Evolutionary conservation across 352 stramenopile species (phyloP), one percentile per base, ranked within the genome.

Genomic region (Pythium grandisporangium): DNA sequence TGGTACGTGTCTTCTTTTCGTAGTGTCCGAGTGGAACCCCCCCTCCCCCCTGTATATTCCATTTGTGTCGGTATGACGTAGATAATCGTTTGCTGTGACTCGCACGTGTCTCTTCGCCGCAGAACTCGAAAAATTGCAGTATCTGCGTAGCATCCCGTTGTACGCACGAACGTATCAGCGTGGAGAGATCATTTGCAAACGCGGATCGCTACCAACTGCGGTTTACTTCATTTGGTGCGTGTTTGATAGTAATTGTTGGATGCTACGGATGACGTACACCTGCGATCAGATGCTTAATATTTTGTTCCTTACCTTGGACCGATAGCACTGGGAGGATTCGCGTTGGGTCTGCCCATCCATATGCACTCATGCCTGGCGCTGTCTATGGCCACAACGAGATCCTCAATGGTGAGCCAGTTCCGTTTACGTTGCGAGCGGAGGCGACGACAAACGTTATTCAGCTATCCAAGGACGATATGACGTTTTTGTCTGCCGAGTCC

Each of bases 151-250:
- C 42, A 86, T 82, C 11, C 76, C 76, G 26, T 39, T 93, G 5
- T 86, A 85, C 27, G 79, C 76, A 2, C 74, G 79, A 2, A 67
- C 82, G 40, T 92, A 76, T 36, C 58, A 58, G 5, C 63, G 64
- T 32, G 70, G 74, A 5, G 62, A 87, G 44, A 57, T 61, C n/a
- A 75, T 92, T 23, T 75, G 71, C 36, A 71, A 66, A 12, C 70
- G 79, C 20, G 79, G 79, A 32, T 63, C 69, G 21, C 51, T 85
- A 5, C 68, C 79, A 1, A 76, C 60, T 2, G 79, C 70, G 12
- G 69, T 89, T n/a, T 89, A 84, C 36, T 88, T 92, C 37, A 72
- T 92, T 48, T 72, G 63, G 78, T 91, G 61, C 30, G 53, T 37
- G n/a, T n/a, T n/a, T n/a, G n/a, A n/a, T n/a, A n/a, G n/a, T n/a